Evolutionary conservation across 2,329 filamentous ascomycete species (phyloP).

Genomic region (Stagonosporopsis tanaceti): DNA sequence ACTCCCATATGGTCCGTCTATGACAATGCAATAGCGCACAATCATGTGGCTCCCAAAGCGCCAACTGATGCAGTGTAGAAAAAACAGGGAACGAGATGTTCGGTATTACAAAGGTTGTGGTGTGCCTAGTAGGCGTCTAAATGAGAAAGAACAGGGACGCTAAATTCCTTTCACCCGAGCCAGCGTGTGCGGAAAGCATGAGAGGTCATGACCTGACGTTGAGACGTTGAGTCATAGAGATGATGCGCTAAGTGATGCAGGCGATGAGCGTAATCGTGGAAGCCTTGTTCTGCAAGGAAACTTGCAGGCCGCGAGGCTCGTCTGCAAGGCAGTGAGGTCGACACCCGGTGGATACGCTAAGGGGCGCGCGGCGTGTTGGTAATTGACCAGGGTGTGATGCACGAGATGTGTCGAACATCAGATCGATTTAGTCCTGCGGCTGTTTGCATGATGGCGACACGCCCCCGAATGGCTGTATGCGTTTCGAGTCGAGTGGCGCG

Average conservation of each 20-base stretch:
- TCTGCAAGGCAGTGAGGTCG: conserved; percentile 25
- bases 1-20: conserved; percentile 30
- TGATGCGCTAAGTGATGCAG: conserved; percentile 28
- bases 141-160: conserved; percentile 26
- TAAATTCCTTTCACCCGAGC: conserved; percentile 46
- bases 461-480: conserved; percentile 25
- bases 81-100: conserved; percentile 41
- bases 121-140: conserved; percentile 37
- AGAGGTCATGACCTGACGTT: conserved; percentile 33
- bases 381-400: conserved; percentile 28
- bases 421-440: conserved; percentile 35
- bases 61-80: conserved; percentile 43
- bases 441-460: conserved; percentile 36
- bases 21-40: conserved; percentile 28
- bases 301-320: conserved; percentile 29
- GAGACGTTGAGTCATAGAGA: conserved; percentile 34
- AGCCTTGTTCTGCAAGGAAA: conserved; percentile 12
- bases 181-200: conserved; percentile 45
- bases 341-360: conserved; percentile 27
- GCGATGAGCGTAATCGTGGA: conserved; percentile 23
- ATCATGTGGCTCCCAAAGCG: conserved; percentile 31
- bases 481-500: conserved; percentile 26
- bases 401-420: conserved; percentile 36
- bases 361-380: conserved; percentile 10
- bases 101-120: conserved; percentile 45